Percentiles rank a stretch among this genome's conserved stretches.
phyloP scores from a whole-genome alignment of 192 early-diverging fungal genomes.

The Backusella parvicylindrica region DNA sequence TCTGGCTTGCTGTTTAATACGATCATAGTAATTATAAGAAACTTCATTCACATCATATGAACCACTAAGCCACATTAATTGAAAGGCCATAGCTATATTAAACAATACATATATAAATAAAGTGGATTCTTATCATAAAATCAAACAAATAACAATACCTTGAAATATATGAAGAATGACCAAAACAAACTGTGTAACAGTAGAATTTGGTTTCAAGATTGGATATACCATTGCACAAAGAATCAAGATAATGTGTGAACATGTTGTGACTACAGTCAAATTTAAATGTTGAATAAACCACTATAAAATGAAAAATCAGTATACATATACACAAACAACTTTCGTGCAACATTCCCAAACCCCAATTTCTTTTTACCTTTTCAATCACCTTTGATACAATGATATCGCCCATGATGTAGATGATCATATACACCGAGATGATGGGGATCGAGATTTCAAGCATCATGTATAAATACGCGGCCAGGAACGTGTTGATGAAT shows the following conservation, averaged over 20 bases:
- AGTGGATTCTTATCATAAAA: not conserved
- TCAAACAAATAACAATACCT: not conserved
- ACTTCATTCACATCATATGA: not conserved
- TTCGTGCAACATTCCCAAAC: not conserved
- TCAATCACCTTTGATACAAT: constrained; percentile 1
- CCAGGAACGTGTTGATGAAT: not conserved
- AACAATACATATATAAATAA: not conserved
- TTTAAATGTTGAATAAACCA: constrained; percentile 4
- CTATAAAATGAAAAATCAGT: not conserved
- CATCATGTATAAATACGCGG: not conserved
- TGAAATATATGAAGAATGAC: not conserved
- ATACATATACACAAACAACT: not conserved
- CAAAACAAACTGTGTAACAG: not conserved
- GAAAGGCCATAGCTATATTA: not conserved
- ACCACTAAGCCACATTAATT: constrained; percentile 12
- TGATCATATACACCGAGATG: not conserved
- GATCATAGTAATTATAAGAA: not conserved
- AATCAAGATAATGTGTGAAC: constrained; percentile 6
- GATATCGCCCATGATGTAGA: not conserved
- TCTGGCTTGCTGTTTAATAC: constrained; percentile 12
- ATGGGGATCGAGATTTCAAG: not conserved
- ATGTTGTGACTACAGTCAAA: constrained; percentile 1
- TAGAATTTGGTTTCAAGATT: not conserved
- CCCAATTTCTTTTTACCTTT: not conserved
- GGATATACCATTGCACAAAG: not conserved